Base-by-base conservation (phyloP, 441 rosid genomes). In the Euphorbia schlechtendalii region DNA sequence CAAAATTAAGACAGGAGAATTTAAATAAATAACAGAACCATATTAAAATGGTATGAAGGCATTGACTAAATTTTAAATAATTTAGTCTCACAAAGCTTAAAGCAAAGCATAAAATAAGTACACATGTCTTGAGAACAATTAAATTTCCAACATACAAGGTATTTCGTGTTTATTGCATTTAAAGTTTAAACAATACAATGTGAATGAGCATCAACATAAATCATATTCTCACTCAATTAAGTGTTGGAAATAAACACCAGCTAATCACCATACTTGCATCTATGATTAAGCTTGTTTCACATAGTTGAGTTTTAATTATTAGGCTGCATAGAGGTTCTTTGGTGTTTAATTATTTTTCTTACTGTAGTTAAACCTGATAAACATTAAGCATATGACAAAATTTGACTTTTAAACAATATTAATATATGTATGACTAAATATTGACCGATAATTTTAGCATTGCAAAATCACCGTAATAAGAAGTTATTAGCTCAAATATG, bases 1-100 rank as follows among this genome's bases (percentile, higher is more conserved):
- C 64, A 74, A 81, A 55, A 0, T 30, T 12, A 38, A 21, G 22
- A 8, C 10, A 21, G 56, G 14, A 52, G 20, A 52, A 52, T 21
- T 1, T 52, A 11, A 22, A 7, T 21, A 20, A 8, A 52, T 52
- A 52, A 52, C 28, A 52, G 56, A 22, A 22, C 13, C 24, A 32
- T 59, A 60, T 59, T 14, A 17, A 5, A 46, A 46, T 14, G 14
- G 28, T 28, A 52, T 48, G 52, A 53, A 18, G 21, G 40, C 64
- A 30, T 5, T 27, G 45, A 8, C 22, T 61, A 20, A 12, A 57
- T 2, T 57, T 22, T 27, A 40, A n/a, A 28, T 41, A 15, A 21
- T 52, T 30, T 20, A 21, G 7, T n/a, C 8, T 5, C 1, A 25
- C 30, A 43, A 28, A 45, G 18, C 9, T 53, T 48, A 53, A 55